These are phyloP conservation scores for Saccharum hybrid DNA, from an alignment of 202 grass and related monocot genomes.

Conservation along the genomic window DNA sequence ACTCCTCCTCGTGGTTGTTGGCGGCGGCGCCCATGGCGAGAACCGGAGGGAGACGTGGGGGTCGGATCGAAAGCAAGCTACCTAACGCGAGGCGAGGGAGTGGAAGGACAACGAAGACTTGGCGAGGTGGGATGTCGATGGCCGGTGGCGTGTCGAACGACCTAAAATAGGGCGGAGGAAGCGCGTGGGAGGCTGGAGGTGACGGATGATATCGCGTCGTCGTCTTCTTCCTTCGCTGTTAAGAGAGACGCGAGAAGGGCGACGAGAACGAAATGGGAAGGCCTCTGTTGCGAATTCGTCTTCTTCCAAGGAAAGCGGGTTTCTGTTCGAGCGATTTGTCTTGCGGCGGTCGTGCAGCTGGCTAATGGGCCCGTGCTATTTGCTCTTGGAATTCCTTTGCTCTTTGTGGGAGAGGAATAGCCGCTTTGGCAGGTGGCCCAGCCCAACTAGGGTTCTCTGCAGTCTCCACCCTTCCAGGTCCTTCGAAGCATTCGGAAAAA, in stretches of 20 bases:
- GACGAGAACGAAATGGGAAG: not conserved
- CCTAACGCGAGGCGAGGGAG: not conserved
- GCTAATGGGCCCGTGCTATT: slow-evolving; percentile 5
- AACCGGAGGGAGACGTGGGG: not conserved
- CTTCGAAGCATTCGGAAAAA: too few species aligned
- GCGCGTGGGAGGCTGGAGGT: slow-evolving; percentile 33
- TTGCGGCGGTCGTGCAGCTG: not conserved
- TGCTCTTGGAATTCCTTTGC: not conserved
- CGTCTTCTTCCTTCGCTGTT: slow-evolving; percentile 33
- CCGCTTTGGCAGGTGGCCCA: slow-evolving; percentile 17
- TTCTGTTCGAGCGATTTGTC: not conserved
- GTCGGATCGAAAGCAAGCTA: not conserved
- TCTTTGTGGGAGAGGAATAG: not conserved
- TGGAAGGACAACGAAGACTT: not conserved
- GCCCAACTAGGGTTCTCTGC: slow-evolving; percentile 42
- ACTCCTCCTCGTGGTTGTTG: slow-evolving; percentile 56
- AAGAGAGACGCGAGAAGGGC: slow-evolving; percentile 15
- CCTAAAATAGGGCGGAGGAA: slow-evolving; percentile 44
- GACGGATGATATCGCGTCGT: not conserved
- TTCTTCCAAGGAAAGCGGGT: not conserved
- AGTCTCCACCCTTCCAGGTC: too few species aligned
- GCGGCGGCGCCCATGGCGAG: slow-evolving; percentile 55
- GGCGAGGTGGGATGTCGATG: too few species aligned
- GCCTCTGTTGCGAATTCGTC: rapidly evolving
- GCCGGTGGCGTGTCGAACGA: not conserved